Evolutionary conservation across 345 rosid species (phyloP), one percentile per base, ranked within the genome.

Genomic region (Eucalyptus coolabah): DNA sequence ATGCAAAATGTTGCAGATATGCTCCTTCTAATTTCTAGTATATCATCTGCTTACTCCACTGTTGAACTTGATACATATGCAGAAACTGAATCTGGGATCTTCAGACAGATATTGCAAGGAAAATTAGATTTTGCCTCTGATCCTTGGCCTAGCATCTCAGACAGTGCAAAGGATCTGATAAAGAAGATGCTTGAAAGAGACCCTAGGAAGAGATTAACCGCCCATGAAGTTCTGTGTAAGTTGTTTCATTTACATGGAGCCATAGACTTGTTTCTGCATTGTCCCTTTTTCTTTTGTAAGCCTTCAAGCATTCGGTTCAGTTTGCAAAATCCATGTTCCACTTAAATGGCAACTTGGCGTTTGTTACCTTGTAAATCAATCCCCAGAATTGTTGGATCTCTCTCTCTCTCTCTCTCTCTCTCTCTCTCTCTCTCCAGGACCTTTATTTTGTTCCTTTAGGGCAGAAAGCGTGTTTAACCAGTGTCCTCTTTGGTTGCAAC

Each of bases 51-150:
- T 88, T 91, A 26, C 40, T 42, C 16, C 63, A 10, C 63, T 89
- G 50, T 34, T 49, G 82, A 30, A 65, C 50, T 72, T 28, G 26
- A 49, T 34, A 50, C 26, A 50, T 77, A 88, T 89, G 93, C 93
- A 98, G 99, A 98, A 92, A 95, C 97, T 56, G 99, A 98, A 93
- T 93, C 99, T 44, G 99, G 99, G 91, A 98, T 98, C 94, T 98
- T 98, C 92, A 94, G 94, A 92, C 97, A 96, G 93, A 98, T 98
- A 87, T 92, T 98, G 88, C 92, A 92, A 92, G 99, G 99, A 85
- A 96, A 95, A 92, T 77, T 98, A 89, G 99, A 98, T 91, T 95
- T 97, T 89, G 93, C 90, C 91, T 98, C 99, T 86, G 96, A 97
- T 19, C 99, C 99, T 44, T 98, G 99, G 99, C 99, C 99, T 44